phyloP scores from a whole-genome alignment of 208 protist species.

The Acanthamoeba pearcei region DNA sequence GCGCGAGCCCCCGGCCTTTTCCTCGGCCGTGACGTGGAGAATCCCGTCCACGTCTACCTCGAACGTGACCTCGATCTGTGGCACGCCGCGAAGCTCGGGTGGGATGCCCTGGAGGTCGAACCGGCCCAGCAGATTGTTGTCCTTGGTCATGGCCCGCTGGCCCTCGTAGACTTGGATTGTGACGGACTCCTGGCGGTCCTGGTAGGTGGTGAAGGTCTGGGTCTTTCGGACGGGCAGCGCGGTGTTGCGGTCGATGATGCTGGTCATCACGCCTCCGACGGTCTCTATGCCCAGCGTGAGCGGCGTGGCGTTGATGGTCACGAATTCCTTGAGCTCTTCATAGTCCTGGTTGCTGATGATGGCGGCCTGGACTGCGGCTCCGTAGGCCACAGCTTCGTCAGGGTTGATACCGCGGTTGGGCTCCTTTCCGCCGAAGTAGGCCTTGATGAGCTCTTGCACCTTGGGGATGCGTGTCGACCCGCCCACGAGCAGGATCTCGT shows the following conservation, averaged over 20 bases:
- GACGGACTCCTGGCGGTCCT: not conserved
- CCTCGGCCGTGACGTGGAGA: too few relatives aligned
- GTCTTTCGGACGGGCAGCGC: not conserved
- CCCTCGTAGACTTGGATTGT: too few relatives aligned
- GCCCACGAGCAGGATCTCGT: constrained; percentile 95
- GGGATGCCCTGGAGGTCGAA: too few relatives aligned
- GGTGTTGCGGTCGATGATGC: too few relatives aligned
- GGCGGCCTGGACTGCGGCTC: not conserved
- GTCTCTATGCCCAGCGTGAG: too few relatives aligned
- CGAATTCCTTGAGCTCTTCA: too few relatives aligned
- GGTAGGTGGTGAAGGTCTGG: constrained; percentile 5
- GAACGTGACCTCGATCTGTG: not conserved
- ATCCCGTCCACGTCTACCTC: not conserved
- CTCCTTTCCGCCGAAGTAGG: constrained; percentile 81
- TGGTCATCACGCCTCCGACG: too few relatives aligned
- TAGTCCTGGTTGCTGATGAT: not conserved
- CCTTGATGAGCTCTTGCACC: constrained; percentile 88
- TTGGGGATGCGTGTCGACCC: constrained; percentile 97
- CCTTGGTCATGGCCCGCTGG: not conserved
- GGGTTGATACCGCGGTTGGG: constrained; percentile 79
- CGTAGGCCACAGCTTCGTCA: constrained; percentile 85
- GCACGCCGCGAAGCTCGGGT: not conserved
- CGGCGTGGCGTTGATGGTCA: too few relatives aligned
- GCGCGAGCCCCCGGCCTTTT: too few relatives aligned
- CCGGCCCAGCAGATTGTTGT: not conserved